phyloP scores from a whole-genome alignment of 495 filamentous ascomycete genomes.

The Penicillium cosmopolitanum region DNA sequence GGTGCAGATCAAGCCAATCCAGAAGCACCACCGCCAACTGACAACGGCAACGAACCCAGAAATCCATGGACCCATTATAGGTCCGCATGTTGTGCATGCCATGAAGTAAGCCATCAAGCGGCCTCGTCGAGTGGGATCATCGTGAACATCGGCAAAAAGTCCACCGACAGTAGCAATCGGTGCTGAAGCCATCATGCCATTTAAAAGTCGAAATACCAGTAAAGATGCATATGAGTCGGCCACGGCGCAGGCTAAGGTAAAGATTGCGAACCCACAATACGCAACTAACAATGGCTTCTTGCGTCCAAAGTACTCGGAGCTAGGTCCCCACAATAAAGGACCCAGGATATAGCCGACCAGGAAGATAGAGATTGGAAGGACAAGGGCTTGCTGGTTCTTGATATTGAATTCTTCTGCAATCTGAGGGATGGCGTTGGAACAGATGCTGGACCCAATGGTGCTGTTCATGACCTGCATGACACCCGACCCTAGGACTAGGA shows the following conservation, averaged over 20 bases:
- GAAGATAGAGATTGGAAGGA: conserved; percentile 77
- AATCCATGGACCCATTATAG: conserved; percentile 64
- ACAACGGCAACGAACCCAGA: conserved; percentile 63
- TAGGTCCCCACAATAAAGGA: conserved; percentile 65
- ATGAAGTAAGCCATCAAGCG: conserved; percentile 72
- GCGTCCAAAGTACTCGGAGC: conserved; percentile 72
- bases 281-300: conserved; percentile 58
- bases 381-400: conserved; percentile 56
- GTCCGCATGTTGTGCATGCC: conserved; percentile 66
- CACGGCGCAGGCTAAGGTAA: conserved; percentile 69
- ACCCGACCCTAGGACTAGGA: conserved; percentile 55
- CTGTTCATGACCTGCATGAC: conserved; percentile 72
- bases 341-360: conserved; percentile 70
- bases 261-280: conserved; percentile 67
- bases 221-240: conserved; percentile 65
- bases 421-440: conserved; percentile 62
- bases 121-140: conserved; percentile 61
- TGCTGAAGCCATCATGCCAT: conserved; percentile 65
- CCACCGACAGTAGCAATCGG: conserved; percentile 73
- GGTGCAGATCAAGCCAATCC: conserved; percentile 62
- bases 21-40: conserved; percentile 67
- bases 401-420: conserved; percentile 63
- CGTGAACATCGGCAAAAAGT: conserved; percentile 70
- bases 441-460: conserved; percentile 71
- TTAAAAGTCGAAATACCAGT: conserved; percentile 67